Conservation (phyloP, 1,139 yeast genomes). For the Lizanozyma gosingica region DNA sequence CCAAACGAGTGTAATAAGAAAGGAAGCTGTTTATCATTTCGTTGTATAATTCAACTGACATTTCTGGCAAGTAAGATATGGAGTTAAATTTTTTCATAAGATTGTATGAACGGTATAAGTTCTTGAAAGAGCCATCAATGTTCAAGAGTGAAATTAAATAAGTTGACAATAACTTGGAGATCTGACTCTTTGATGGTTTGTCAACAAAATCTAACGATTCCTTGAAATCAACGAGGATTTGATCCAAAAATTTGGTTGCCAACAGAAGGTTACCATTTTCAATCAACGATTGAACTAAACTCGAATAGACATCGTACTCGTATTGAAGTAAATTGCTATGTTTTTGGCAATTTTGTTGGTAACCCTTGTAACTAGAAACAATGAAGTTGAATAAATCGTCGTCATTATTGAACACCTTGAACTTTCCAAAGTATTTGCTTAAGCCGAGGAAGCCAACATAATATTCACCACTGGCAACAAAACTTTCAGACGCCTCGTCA, state of each 20-base stretch:
- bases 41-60: constrained; percentile 23
- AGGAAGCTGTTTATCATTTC: constrained; percentile 21
- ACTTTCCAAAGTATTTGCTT: constrained; percentile 14
- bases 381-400: constrained; percentile 19
- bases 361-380: constrained; percentile 18
- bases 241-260: constrained; percentile 35
- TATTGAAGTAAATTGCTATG: constrained; percentile 4
- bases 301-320: constrained; percentile 25
- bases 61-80: constrained; percentile 30
- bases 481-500: not conserved
- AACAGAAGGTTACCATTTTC: constrained; percentile 20
- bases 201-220: constrained; percentile 6
- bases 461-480: constrained; percentile 4
- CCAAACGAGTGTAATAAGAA: constrained; percentile 13
- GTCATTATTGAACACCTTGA: constrained; percentile 11
- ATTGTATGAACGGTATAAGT: constrained; percentile 16
- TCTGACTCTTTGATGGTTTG: constrained; percentile 14
- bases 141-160: constrained; percentile 21
- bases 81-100: constrained; percentile 23
- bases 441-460: constrained; percentile 17
- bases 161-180: constrained; percentile 24
- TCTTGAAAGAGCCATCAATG: constrained; percentile 8
- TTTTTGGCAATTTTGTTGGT: constrained; percentile 8
- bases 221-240: constrained; percentile 25
- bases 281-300: constrained; percentile 24